Percentiles rank a stretch among this genome's conserved stretches.
Conservation (phyloP, 208 protist genomes). For the Wallacemonas sp. region DNA sequence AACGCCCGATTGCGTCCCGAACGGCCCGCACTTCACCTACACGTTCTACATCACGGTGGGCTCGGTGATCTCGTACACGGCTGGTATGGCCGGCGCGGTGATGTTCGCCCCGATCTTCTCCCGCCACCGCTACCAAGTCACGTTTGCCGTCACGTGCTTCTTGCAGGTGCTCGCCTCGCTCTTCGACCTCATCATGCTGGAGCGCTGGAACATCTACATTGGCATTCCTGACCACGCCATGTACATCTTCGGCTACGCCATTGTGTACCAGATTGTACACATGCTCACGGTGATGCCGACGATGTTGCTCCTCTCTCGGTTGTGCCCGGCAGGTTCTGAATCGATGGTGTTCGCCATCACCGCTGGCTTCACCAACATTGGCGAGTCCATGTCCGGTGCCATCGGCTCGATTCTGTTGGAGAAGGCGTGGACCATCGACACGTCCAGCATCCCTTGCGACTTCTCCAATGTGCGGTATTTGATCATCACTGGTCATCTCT, state of each 20-base stretch:
- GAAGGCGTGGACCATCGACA: constrained; percentile 26
- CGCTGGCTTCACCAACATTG: constrained; percentile 66
- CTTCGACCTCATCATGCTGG: constrained; percentile 47
- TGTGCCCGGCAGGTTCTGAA: constrained; percentile 64
- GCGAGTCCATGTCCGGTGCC: constrained; percentile 30
- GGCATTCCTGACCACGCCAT: constrained; percentile 38
- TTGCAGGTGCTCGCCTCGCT: constrained; percentile 26
- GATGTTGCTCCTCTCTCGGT: constrained; percentile 56
- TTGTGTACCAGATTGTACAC: constrained; percentile 42
- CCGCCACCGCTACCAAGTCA: constrained; percentile 34
- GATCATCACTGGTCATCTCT: constrained; percentile 38
- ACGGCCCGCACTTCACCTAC: constrained; percentile 48
- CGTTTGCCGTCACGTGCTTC: constrained; percentile 29
- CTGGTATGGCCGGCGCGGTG: constrained; percentile 23
- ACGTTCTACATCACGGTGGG: constrained; percentile 44
- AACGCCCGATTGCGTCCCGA: constrained; percentile 24
- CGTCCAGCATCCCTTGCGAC: constrained; percentile 35
- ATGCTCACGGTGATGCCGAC: constrained; percentile 65
- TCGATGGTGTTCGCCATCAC: constrained; percentile 59
- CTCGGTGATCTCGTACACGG: constrained; percentile 29
- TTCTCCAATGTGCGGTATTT: constrained; percentile 43
- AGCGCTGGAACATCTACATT: constrained; percentile 38
- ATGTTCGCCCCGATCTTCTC: constrained; percentile 43
- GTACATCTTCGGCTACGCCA: constrained; percentile 52
- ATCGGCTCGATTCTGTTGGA: constrained; percentile 43